Conservation (phyloP, 140 eudicot species). For the Flaveria floridana region DNA sequence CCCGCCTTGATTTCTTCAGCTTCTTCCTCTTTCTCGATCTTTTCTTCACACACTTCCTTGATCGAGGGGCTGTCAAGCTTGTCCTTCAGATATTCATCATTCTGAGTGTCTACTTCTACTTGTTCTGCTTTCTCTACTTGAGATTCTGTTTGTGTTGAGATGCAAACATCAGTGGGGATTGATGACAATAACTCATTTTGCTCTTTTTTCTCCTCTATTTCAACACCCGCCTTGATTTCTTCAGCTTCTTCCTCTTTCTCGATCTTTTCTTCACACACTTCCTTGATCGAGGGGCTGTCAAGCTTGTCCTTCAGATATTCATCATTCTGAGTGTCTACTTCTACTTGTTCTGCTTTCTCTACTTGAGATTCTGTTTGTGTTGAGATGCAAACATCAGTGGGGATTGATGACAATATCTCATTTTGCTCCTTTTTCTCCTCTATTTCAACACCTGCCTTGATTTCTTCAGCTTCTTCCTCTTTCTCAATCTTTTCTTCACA, state of each 20-base stretch:
- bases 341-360: too few relatives aligned
- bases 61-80: background rate
- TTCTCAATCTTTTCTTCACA: background rate
- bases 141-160: too few relatives aligned
- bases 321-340: constrained; percentile 11
- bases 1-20: background rate
- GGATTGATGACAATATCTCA: too few relatives aligned
- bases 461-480: too few relatives aligned
- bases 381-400: too few relatives aligned
- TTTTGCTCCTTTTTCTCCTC: too few relatives aligned
- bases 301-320: constrained; percentile 11
- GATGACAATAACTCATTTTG: too few relatives aligned
- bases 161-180: too few relatives aligned
- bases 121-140: too few relatives aligned
- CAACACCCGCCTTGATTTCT: background rate
- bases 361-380: too few relatives aligned
- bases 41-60: constrained; percentile 14
- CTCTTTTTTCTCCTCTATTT: too few relatives aligned
- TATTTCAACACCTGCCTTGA: too few relatives aligned
- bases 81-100: constrained; percentile 12
- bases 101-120: constrained; percentile 3
- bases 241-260: constrained; percentile 20
- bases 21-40: constrained; percentile 31
- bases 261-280: constrained; percentile 11
- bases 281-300: constrained; percentile 5